These are phyloP conservation scores for Rhodamnia rubescens DNA, from an alignment of 345 rosid species.

Conservation along the genomic window DNA sequence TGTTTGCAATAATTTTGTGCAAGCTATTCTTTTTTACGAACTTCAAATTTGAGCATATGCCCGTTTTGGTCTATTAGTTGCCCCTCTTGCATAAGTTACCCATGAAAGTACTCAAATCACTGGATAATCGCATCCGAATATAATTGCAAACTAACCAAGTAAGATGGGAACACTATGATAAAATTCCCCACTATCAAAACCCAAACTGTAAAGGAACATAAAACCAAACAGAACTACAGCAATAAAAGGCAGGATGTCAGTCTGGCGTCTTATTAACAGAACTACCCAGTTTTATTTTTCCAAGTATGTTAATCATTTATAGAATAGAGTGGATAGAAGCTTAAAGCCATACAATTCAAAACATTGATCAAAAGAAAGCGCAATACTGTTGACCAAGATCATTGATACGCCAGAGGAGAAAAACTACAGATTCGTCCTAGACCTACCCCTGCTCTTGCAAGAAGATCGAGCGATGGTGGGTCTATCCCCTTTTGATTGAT, in stretches of 20 bases:
- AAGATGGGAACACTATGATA: neutral
- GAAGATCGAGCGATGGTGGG: constrained; percentile 91
- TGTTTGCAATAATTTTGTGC: neutral
- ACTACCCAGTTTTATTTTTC: neutral
- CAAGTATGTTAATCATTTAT: neutral
- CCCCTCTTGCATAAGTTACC: neutral
- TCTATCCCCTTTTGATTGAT: constrained; percentile 98
- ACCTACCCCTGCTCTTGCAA: constrained; percentile 96
- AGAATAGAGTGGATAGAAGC: neutral
- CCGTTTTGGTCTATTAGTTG: neutral
- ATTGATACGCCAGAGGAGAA: neutral
- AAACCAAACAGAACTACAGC: too few relatives aligned
- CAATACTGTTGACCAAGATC: neutral
- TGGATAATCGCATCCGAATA: neutral
- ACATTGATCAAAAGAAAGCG: neutral
- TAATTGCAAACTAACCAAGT: neutral
- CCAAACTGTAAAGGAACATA: too few relatives aligned
- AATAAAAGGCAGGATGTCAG: neutral
- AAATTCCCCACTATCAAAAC: too few relatives aligned
- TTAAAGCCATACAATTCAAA: neutral
- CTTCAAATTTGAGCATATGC: neutral
- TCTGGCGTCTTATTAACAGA: neutral
- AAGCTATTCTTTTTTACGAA: neutral
- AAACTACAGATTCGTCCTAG: neutral
- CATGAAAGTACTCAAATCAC: neutral